phyloP scores from a whole-genome alignment of 768 basidiomycete species.

The Mrakia gelida region DNA sequence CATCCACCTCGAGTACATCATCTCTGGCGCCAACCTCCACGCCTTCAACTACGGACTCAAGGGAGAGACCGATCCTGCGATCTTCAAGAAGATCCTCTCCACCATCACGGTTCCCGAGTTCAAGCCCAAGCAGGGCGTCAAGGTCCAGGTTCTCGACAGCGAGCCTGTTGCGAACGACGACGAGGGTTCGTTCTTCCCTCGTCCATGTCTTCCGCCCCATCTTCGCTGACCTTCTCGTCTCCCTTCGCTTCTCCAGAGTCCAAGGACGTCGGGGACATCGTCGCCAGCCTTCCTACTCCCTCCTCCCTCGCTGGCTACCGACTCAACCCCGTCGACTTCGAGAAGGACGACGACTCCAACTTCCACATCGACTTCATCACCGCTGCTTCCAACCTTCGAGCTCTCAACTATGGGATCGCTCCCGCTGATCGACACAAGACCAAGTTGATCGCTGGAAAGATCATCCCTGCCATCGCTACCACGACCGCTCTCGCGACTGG shows the following conservation, averaged over 20 bases:
- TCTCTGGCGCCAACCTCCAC: slow-evolving; percentile 90
- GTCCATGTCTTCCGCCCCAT: not conserved
- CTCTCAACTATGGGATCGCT: slow-evolving; percentile 86
- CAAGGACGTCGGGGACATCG: slow-evolving; percentile 52
- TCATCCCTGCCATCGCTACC: slow-evolving; percentile 98
- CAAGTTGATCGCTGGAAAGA: slow-evolving; percentile 92
- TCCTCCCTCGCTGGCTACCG: slow-evolving; percentile 95
- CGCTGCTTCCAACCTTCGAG: slow-evolving; percentile 91
- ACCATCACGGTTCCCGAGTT: slow-evolving; percentile 84
- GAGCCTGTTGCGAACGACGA: slow-evolving; percentile 61
- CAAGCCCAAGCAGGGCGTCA: slow-evolving; percentile 84
- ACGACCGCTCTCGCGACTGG: slow-evolving; percentile 95
- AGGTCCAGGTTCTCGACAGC: slow-evolving; percentile 87
- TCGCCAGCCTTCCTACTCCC: slow-evolving; percentile 74
- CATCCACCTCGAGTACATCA: slow-evolving; percentile 78
- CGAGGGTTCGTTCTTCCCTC: slow-evolving; percentile 33
- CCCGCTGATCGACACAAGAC: slow-evolving; percentile 84
- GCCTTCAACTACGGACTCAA: slow-evolving; percentile 97
- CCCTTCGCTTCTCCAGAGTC: slow-evolving; percentile 46
- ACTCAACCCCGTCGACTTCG: slow-evolving; percentile 89
- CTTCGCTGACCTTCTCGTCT: slow-evolving; percentile 32
- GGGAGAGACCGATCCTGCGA: slow-evolving; percentile 70
- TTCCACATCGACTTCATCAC: slow-evolving; percentile 99
- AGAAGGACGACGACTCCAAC: slow-evolving; percentile 98
- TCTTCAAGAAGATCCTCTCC: slow-evolving; percentile 81